Conservation (phyloP, 192 early-diverging fungal genomes). For the Linnemannia zychae region DNA sequence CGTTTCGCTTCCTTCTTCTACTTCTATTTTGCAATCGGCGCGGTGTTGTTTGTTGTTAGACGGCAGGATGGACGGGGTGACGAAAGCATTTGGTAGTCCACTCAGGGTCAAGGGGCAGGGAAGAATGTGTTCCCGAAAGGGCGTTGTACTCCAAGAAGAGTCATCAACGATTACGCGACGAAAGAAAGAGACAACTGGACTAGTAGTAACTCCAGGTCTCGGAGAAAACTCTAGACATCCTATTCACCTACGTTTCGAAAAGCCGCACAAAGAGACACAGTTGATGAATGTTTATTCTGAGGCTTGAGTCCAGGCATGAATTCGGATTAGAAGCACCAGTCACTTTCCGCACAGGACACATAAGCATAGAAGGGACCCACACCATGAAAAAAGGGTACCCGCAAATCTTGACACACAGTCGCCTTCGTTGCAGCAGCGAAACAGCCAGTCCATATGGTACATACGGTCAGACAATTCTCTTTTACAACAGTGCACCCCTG, state of each 20-base stretch:
- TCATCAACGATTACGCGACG: background rate
- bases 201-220: background rate
- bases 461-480: too few relatives aligned
- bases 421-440: background rate
- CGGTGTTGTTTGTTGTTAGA: background rate
- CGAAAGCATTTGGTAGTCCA: background rate
- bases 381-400: background rate
- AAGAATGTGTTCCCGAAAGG: background rate
- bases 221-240: background rate
- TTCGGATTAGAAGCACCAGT: conserved; percentile 5
- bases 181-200: background rate
- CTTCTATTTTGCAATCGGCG: background rate
- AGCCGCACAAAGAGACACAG: background rate
- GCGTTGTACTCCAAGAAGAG: background rate
- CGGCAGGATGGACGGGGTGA: background rate
- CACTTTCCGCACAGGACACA: background rate
- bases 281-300: too few relatives aligned
- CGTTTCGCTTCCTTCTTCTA: too few relatives aligned
- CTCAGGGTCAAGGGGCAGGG: background rate
- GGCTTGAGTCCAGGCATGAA: too few relatives aligned
- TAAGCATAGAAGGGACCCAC: background rate
- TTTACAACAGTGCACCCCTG: background rate
- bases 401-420: background rate
- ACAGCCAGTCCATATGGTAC: too few relatives aligned
- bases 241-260: background rate